Evolutionary conservation across 108 stramenopile species (phyloP), one percentile per base, ranked within the genome.

Genomic region (Skeletonema tropicum): DNA sequence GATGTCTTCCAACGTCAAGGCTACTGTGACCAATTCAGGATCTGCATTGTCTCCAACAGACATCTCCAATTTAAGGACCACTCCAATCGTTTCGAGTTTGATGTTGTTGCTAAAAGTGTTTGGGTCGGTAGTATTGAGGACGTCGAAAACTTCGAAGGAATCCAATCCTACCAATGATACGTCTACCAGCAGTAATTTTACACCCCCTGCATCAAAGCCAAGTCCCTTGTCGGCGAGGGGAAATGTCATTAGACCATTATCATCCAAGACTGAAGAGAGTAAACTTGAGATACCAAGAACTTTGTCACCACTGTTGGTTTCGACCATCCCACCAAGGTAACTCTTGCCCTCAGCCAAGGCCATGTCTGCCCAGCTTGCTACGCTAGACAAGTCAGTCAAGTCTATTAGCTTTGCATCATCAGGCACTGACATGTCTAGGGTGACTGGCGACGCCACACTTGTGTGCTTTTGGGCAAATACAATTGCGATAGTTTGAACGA

Each of bases 101-200:
- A 85, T 38, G 13, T 60, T 69, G 63, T 89, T 89, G 60, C 66
- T 63, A 26, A 91, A 58, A 10, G 80, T 88, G 46, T 80, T 77
- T 6, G 87, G 63, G 17, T 81, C 81, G 45, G 86, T 71, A 15
- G 66, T 55, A 38, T 88, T 77, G 8, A 91, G 35, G 1, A 85
- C 64, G 26, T 85, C 64, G 48, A 89, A 79, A 11, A 46, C 13
- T 17, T 82, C 61, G 33, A 91, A 75, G 0, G 85, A 85, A 68
- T 91, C 88, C 12, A 91, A 64, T 19, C 90, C 90, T 30, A 65
- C 23, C 57, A 91, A 61, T 17, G 75, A 60, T 11, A 88, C 69
- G 67, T 85, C 79, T 35, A 72, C 73, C 21, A 89, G 11, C 33
- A 76, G 70, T 13, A 88, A 68, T 41, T 39, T 42, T 2, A 78